Base-by-base conservation (phyloP, 1,139 yeast species). In the Taiozyma sp. region DNA sequence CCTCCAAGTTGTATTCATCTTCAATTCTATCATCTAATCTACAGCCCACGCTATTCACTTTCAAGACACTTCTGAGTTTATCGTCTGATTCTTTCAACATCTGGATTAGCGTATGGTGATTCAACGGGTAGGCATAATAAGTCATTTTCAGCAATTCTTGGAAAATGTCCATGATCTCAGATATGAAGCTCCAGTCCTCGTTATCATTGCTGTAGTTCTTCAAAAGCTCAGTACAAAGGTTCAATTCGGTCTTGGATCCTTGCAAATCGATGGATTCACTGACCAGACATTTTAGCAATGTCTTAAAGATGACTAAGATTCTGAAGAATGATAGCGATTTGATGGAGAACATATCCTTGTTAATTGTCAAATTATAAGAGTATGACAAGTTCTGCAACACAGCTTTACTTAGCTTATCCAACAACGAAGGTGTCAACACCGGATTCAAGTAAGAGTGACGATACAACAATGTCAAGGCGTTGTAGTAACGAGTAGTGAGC, bases 301-400 rank as follows among this genome's bases (percentile, higher is more conserved):
- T 52, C 44, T 56, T 57, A 43, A 57, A 53, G 6, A 57, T 56
- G 7, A 56, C 44, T 26, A 58, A 30, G 6, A 58, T 54, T 22
- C 61, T 46, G 45, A 54, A 57, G 26, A 58, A 51, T 13, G 51
- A 50, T 41, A 58, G 41, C 62, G 61, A 58, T 26, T 57, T 53
- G 19, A 47, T 49, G 9, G 55, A 50, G 16, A 53, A 49, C 7
- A 35, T 29, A 16, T 35, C 26, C 43, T 50, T 49, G 29, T 47
- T 50, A 7, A 51, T 45, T 13, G 53, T 52, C 14, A 54, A 42
- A 34, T 58, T 58, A 45, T 56, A 57, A 2, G 61, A 52, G 32
- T 58, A 58, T 13, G 62, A 56, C 35, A 58, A 37, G 37, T 57
- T 57, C 41, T 58, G 61, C 13, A 57, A 47, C 4, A 56, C 61